A percentile compares a stretch with the other conserved stretches of the same genome.
Conservation (phyloP, 2,329 filamentous ascomycete species). For the Didymosphaeria variabile region DNA sequence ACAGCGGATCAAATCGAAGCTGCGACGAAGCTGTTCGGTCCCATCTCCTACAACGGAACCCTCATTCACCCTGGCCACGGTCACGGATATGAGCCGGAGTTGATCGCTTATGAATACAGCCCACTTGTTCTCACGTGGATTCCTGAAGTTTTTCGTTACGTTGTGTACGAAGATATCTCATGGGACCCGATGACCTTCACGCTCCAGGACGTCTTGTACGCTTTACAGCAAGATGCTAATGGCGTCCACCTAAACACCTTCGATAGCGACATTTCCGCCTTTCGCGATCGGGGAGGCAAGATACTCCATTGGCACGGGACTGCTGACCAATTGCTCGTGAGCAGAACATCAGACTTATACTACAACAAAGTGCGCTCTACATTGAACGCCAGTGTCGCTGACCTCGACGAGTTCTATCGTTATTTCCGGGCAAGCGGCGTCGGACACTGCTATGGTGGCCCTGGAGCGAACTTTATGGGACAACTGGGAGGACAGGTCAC, state of each 20-base stretch:
- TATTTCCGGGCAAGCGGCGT: conserved; percentile 61
- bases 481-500: conserved; percentile 2
- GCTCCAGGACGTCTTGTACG: conserved; percentile 42
- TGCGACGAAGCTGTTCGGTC: conserved; percentile 34
- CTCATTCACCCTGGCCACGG: conserved; percentile 2
- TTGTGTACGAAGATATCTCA: conserved; percentile 50
- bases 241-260: conserved; percentile 18
- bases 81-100: conserved; percentile 18
- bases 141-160: conserved; percentile 55
- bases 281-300: conserved; percentile 29
- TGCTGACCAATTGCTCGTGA: conserved; percentile 20
- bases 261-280: conserved; percentile 27
- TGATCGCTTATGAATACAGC: conserved; percentile 37
- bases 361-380: conserved; percentile 54
- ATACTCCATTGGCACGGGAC: conserved; percentile 32
- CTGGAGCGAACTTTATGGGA: conserved; percentile 34
- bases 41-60: conserved; percentile 22
- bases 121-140: conserved; percentile 39
- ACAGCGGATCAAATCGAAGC: conserved; percentile 31
- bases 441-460: conserved; percentile 58
- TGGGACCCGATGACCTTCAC: conserved; percentile 50
- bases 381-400: conserved; percentile 38
- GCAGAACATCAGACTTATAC: conserved; percentile 39
- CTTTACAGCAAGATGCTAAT: conserved; percentile 26
- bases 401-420: conserved; percentile 54